phyloP scores from a whole-genome alignment of 208 protist genomes.

The Acanthamoeba sp. region DNA sequence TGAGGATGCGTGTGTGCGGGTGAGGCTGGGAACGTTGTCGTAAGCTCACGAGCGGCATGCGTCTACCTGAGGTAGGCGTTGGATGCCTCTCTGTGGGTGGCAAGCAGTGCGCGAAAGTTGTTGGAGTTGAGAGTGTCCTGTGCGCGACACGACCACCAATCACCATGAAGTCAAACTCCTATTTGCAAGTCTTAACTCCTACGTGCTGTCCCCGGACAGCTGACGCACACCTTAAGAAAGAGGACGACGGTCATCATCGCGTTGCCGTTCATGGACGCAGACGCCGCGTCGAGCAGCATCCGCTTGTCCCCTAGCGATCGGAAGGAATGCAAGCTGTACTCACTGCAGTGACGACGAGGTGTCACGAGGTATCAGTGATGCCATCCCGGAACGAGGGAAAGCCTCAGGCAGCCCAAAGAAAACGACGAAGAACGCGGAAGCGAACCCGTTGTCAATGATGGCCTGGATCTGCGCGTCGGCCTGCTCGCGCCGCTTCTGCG shows the following conservation, averaged over 20 bases:
- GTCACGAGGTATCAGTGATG: too few species aligned
- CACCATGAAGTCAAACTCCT: neutral
- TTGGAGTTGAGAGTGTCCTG: slow-evolving; percentile 9
- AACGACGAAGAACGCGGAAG: neutral
- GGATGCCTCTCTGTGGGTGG: neutral
- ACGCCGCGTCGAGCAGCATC: neutral
- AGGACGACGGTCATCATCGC: slow-evolving; percentile 9
- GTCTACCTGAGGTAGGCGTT: neutral
- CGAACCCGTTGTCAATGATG: slow-evolving; percentile 6
- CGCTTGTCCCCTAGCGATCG: neutral
- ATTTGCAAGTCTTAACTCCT: too few species aligned
- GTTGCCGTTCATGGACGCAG: slow-evolving; percentile 8
- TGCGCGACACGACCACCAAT: neutral
- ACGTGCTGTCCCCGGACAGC: neutral
- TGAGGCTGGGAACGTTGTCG: too few species aligned
- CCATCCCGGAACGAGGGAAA: too few species aligned
- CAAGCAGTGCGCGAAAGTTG: neutral
- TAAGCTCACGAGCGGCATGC: neutral
- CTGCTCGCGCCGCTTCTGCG: neutral
- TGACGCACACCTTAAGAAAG: neutral
- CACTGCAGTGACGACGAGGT: too few species aligned
- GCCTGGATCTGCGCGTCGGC: neutral
- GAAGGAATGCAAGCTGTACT: slow-evolving; percentile 3
- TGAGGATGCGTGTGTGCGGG: neutral
- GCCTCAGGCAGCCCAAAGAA: too few species aligned